These are phyloP conservation scores for Coniferiporia weirii DNA, from an alignment of 1,284 basidiomycete genomes.

Conservation along the genomic window DNA sequence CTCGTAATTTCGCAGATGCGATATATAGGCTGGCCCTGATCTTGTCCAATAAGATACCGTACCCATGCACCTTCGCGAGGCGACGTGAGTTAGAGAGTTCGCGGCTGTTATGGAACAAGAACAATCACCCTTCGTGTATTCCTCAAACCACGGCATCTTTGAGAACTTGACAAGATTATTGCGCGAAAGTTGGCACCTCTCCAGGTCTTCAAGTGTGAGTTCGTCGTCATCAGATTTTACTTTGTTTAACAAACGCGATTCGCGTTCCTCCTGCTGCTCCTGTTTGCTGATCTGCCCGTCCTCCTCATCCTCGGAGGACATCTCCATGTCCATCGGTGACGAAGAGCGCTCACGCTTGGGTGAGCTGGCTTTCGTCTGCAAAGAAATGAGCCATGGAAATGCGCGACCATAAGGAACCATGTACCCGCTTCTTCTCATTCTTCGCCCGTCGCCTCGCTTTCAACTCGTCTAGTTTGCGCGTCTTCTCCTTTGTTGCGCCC, in stretches of 20 bases:
- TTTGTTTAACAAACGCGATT: constrained; percentile 47
- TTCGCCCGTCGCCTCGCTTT: constrained; percentile 79
- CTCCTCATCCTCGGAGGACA: constrained; percentile 63
- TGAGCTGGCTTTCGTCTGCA: constrained; percentile 42
- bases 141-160: constrained; percentile 71
- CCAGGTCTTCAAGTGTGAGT: constrained; percentile 50
- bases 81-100: constrained; percentile 24
- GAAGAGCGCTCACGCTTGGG: constrained; percentile 65
- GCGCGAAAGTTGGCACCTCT: constrained; percentile 55
- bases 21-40: constrained; percentile 61
- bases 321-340: constrained; percentile 77
- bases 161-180: constrained; percentile 59
- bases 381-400: constrained; percentile 10
- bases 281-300: constrained; percentile 68
- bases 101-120: constrained; percentile 24
- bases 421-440: constrained; percentile 68
- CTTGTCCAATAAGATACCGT: constrained; percentile 63
- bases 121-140: constrained; percentile 64
- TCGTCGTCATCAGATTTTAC: constrained; percentile 46
- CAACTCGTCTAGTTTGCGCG: constrained; percentile 73
- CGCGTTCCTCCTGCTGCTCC: constrained; percentile 65
- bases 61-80: constrained; percentile 66
- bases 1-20: constrained; percentile 76
- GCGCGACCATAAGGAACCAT: constrained; percentile 21
- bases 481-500: constrained; percentile 81